These are phyloP conservation scores for Verticillium nonalfalfae DNA, from an alignment of 2,329 filamentous ascomycete genomes.

Conservation along the genomic window DNA sequence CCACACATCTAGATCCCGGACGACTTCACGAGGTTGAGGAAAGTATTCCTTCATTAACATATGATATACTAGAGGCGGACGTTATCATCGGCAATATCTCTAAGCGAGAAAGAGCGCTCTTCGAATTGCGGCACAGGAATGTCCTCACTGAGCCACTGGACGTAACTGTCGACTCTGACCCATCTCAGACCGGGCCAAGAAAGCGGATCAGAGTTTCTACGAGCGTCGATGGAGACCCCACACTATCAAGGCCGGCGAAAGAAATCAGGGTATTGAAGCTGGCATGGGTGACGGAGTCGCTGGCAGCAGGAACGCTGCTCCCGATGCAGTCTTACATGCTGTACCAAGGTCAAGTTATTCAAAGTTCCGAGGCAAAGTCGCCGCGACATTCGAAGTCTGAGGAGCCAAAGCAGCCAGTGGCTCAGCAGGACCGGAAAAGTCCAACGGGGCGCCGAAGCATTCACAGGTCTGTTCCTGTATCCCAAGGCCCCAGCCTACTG, in stretches of 20 bases:
- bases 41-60: slow-evolving; percentile 59
- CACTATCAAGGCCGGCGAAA: neutral
- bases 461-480: neutral
- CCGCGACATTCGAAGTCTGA: neutral
- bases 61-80: slow-evolving; percentile 64
- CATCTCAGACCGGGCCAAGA: slow-evolving; percentile 10
- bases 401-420: neutral
- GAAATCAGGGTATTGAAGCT: slow-evolving; percentile 49
- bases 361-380: neutral
- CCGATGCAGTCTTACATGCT: slow-evolving; percentile 45
- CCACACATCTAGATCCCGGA: slow-evolving; percentile 59
- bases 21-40: slow-evolving; percentile 60
- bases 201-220: slow-evolving; percentile 31
- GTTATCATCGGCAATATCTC: slow-evolving; percentile 70
- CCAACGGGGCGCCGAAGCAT: neutral
- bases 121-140: slow-evolving; percentile 68
- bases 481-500: slow-evolving; percentile 34
- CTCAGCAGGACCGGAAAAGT: neutral
- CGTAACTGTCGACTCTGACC: neutral
- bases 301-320: slow-evolving; percentile 35
- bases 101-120: slow-evolving; percentile 62
- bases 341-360: slow-evolving; percentile 40
- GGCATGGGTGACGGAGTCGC: slow-evolving; percentile 50
- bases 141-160: slow-evolving; percentile 49
- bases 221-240: slow-evolving; percentile 3